phyloP scores from a whole-genome alignment of 306 rosid species.

The Spatholobus suberectus region DNA sequence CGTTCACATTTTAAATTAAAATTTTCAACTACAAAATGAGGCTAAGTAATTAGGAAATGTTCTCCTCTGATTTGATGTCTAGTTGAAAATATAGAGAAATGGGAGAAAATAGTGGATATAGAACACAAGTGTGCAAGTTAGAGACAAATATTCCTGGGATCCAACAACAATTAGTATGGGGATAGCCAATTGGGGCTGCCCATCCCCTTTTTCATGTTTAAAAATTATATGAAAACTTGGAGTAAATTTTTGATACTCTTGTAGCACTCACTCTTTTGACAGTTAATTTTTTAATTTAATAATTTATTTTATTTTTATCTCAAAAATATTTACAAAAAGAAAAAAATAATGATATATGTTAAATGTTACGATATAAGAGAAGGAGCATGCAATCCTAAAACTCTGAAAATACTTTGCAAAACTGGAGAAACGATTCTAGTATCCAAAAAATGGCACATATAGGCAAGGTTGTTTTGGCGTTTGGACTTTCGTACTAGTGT shows the following conservation, averaged over 20 bases:
- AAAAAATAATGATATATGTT: too few species aligned
- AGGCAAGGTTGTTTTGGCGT: neutral
- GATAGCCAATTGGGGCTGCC: neutral
- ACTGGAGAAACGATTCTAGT: neutral
- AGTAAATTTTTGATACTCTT: neutral
- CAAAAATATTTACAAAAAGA: neutral
- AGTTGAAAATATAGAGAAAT: constrained; percentile 11
- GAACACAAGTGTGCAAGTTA: constrained; percentile 3
- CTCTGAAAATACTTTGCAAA: neutral
- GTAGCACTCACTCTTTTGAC: neutral
- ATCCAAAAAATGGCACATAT: neutral
- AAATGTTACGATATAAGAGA: too few species aligned
- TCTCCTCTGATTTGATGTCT: constrained; percentile 33
- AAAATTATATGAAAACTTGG: neutral
- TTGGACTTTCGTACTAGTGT: neutral
- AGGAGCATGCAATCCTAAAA: neutral
- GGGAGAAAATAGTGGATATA: neutral
- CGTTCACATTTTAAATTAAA: constrained; percentile 16
- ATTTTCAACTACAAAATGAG: neutral
- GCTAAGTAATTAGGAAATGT: constrained; percentile 13
- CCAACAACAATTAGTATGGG: neutral
- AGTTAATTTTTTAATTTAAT: too few species aligned
- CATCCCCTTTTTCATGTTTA: neutral
- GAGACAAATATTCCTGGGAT: neutral
- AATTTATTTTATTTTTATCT: too few species aligned